Evolutionary conservation across 108 stramenopile species (phyloP).

Genomic region (Nitzschia inconspicua): DNA sequence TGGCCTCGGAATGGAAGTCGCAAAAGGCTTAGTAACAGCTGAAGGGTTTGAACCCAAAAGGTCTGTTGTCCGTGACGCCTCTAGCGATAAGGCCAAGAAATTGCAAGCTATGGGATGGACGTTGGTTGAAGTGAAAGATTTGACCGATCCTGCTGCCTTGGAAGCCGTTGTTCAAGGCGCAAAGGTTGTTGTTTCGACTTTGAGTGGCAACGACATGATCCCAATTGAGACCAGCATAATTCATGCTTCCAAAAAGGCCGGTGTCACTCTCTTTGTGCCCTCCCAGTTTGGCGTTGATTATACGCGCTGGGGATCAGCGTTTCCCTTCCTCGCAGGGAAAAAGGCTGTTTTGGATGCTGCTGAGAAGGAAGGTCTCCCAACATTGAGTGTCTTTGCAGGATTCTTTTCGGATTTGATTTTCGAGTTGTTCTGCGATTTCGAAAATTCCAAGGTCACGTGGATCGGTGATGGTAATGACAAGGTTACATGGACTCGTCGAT

Average conservation of each 20-base stretch:
- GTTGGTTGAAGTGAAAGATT: slow-evolving; percentile 10
- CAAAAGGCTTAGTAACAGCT: slow-evolving; percentile 24
- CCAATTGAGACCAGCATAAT: slow-evolving; percentile 7
- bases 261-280: slow-evolving; percentile 21
- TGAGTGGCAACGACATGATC: slow-evolving; percentile 14
- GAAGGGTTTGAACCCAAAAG: slow-evolving; percentile 7
- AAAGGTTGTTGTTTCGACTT: slow-evolving; percentile 19
- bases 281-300: slow-evolving; percentile 27
- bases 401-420: slow-evolving; percentile 21
- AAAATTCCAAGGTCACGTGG: background rate
- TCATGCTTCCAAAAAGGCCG: slow-evolving; percentile 12
- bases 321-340: slow-evolving; percentile 17
- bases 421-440: slow-evolving; percentile 7
- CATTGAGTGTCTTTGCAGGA: slow-evolving; percentile 18
- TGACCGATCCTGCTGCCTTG: background rate
- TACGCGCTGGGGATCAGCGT: slow-evolving; percentile 14
- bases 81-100: background rate
- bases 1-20: slow-evolving; percentile 13
- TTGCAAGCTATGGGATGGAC: slow-evolving; percentile 17
- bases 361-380: slow-evolving; percentile 11
- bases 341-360: slow-evolving; percentile 14
- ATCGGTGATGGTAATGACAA: slow-evolving; percentile 6
- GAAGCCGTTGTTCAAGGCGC: background rate
- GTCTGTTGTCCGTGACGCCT: slow-evolving; percentile 10
- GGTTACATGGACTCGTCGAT: slow-evolving; percentile 11